Conservation (phyloP, 1,139 yeast genomes). For the Pichia kudriavzevii region DNA sequence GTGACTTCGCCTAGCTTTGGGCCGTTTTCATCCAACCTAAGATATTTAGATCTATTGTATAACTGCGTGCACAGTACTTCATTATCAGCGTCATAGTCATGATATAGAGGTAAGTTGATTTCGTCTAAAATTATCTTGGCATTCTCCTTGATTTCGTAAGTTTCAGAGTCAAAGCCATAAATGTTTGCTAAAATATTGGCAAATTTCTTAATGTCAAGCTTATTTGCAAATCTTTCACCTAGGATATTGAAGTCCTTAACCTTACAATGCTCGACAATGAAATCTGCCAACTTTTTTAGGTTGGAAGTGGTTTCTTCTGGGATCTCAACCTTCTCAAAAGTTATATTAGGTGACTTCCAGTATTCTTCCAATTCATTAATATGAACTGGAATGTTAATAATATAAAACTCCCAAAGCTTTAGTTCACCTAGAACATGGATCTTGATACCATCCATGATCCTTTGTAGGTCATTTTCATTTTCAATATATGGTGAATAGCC, state of each 20-base stretch:
- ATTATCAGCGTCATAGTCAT: slow-evolving; percentile 68
- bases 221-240: slow-evolving; percentile 45
- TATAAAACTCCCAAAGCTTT: slow-evolving; percentile 84
- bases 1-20: slow-evolving; percentile 69
- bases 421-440: slow-evolving; percentile 58
- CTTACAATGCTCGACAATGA: slow-evolving; percentile 39
- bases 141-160: slow-evolving; percentile 31
- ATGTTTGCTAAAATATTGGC: slow-evolving; percentile 38
- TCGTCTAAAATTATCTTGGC: slow-evolving; percentile 61
- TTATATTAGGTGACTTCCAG: slow-evolving; percentile 21
- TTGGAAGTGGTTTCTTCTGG: slow-evolving; percentile 36
- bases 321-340: slow-evolving; percentile 17
- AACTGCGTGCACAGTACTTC: slow-evolving; percentile 59
- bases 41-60: slow-evolving; percentile 64
- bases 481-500: slow-evolving; percentile 55
- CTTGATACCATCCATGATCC: slow-evolving; percentile 58
- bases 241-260: slow-evolving; percentile 32
- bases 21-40: slow-evolving; percentile 72
- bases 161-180: slow-evolving; percentile 26
- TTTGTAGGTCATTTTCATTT: slow-evolving; percentile 45
- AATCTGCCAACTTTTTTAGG: slow-evolving; percentile 38
- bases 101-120: slow-evolving; percentile 66
- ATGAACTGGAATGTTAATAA: slow-evolving; percentile 44
- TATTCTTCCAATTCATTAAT: slow-evolving; percentile 29
- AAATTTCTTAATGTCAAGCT: slow-evolving; percentile 43